Base-by-base conservation (phyloP, 2,329 filamentous ascomycete species). In the Beauveria bassiana region DNA sequence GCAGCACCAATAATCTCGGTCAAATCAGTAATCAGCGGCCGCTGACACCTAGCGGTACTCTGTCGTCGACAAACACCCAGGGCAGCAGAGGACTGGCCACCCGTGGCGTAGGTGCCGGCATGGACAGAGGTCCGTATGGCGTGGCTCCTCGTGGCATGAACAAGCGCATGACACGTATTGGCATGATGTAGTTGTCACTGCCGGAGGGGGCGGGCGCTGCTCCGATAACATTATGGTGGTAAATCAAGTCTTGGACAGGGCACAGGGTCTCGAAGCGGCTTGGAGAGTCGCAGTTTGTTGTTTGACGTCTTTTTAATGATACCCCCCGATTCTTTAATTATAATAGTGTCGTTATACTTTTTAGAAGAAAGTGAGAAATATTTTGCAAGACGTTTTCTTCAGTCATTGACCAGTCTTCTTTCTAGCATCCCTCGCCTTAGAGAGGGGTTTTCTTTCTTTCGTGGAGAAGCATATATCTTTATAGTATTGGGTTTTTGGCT, bases 141-240 rank as follows among this genome's bases (percentile, higher is more conserved):
- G 64, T 62, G 24, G 68, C 69, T 61, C 75, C 77, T 71, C 40
- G 69, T 61, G 68, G 65, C 73, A 75, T 75, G 55, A 76, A 74
- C 74, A 86, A 85, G 76, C 79, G 83, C 65, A 84, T 82, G 77
- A 86, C 83, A 63, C 77, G 83, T 64, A 70, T 86, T 58, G 82
- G 83, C 62, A 84, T 83, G 79, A 82, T 85, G 75, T 78, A 69
- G 75, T 26, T 34, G 12, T 34, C 28, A 12, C n/a, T 22, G 14
- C 6, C 20, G 28, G 5, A 10, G 5, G 38, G 31, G 53, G 28
- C 28, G 18, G 40, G 24, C 22, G 43, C 12, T 16, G 26, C 43
- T 22, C 34, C 24, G 3, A 47, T 38, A n/a, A n/a, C 20, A 10
- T n/a, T 2, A 24, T n/a, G 2, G 18, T 14, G 5, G 40, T 58